phyloP scores from a whole-genome alignment of 2,329 filamentous ascomycete genomes.

The Epichloe baconii region DNA sequence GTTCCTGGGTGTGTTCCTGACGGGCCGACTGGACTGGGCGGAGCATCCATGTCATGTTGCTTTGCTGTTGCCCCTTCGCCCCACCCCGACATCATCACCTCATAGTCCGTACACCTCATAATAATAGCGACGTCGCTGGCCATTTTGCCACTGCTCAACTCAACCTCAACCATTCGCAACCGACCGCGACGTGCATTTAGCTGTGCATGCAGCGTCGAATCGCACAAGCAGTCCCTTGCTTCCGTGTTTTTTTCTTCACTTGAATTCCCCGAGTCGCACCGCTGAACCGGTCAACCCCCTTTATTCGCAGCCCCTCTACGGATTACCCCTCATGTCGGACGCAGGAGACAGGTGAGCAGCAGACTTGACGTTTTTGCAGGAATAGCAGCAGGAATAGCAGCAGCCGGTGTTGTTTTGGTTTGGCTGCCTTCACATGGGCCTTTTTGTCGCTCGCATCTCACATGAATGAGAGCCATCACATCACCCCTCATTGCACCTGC shows the following conservation, averaged over 20 bases:
- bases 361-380: not conserved
- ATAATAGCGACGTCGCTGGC: no score
- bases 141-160: no score
- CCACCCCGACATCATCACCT: no score
- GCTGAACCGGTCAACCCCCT: not conserved
- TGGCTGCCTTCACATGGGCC: no score
- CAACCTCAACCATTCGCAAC: not conserved
- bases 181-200: not conserved
- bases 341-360: conserved; percentile 17
- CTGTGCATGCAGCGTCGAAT: not conserved
- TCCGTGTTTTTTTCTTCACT: not conserved
- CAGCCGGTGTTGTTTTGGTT: not conserved
- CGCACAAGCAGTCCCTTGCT: not conserved
- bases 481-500: not conserved
- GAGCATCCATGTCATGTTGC: no score
- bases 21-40: no score
- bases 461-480: not conserved
- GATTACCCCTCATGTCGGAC: conserved; percentile 17
- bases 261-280: not conserved
- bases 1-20: no score
- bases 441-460: not conserved
- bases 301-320: no score
- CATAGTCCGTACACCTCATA: no score
- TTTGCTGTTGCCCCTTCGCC: no score
- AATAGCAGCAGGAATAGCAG: not conserved